Evolutionary conservation across 2,329 filamentous ascomycete species (phyloP).

Genomic region (Thermothelomyces thermophilus): DNA sequence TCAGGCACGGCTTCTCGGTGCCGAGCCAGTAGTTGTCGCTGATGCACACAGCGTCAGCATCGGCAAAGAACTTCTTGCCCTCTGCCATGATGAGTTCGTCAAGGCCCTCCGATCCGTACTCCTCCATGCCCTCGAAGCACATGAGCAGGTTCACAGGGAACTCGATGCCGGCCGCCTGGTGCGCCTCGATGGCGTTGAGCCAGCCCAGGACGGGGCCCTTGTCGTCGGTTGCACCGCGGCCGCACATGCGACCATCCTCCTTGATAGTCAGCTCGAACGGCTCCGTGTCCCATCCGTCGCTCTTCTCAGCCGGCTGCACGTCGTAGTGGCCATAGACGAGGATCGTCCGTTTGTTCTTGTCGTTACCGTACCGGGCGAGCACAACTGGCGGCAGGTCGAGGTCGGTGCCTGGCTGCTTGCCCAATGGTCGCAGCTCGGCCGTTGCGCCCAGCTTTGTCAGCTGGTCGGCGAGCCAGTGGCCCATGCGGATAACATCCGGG

Average conservation of each 20-base stretch:
- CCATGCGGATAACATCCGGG: conserved; percentile 94
- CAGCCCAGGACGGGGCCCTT: conserved; percentile 96
- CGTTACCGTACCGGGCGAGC: conserved; percentile 84
- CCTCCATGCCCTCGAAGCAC: conserved; percentile 99
- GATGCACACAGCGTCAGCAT: conserved; percentile 94
- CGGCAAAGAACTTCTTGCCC: conserved; percentile 90
- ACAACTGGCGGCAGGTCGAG: conserved; percentile 90
- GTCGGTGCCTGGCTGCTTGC: conserved; percentile 85
- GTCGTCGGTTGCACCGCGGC: conserved; percentile 91
- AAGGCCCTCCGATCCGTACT: conserved; percentile 93
- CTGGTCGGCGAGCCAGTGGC: conserved; percentile 78
- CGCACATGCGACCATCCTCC: conserved; percentile 90
- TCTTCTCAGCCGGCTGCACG: conserved; percentile 88
- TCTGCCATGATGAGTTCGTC: conserved; percentile 91
- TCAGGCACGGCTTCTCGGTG: conserved; percentile 96
- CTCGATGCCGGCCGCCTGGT: conserved; percentile 88
- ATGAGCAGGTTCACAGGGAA: conserved; percentile 97
- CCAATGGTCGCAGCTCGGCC: conserved; percentile 79
- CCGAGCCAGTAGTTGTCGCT: conserved; percentile 99
- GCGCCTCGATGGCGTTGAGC: conserved; percentile 96
- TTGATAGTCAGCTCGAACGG: conserved; percentile 86
- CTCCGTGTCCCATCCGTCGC: conserved; percentile 92
- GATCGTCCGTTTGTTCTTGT: conserved; percentile 89
- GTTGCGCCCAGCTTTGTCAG: conserved; percentile 77
- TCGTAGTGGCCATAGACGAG: conserved; percentile 98